Evolutionary conservation across 2,329 filamentous ascomycete species (phyloP).

Genomic region (Alternaria solani): DNA sequence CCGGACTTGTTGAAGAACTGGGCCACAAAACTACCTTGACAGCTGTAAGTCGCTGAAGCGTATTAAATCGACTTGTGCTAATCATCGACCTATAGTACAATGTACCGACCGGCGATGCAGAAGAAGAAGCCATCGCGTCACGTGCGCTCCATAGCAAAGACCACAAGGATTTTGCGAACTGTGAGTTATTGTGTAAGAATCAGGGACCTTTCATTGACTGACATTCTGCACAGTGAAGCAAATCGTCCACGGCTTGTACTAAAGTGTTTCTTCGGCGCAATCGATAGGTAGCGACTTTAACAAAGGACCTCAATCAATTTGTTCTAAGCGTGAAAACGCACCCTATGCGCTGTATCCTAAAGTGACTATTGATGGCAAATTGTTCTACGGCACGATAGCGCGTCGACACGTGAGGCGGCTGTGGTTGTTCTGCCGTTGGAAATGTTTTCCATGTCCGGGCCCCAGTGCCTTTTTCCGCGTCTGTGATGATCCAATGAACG

Average conservation of each 20-base stretch:
- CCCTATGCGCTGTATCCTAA: not conserved
- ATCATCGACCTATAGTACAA: conserved; percentile 37
- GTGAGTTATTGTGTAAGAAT: conserved; percentile 28
- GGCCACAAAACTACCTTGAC: conserved; percentile 51
- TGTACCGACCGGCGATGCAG: conserved; percentile 46
- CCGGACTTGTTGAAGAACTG: conserved; percentile 56
- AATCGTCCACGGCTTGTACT: conserved; percentile 46
- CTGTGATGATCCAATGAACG: conserved; percentile 19
- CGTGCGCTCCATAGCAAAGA: conserved; percentile 48
- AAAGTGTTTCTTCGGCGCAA: not conserved
- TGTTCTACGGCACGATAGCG: not conserved
- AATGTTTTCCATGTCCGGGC: conserved; percentile 29
- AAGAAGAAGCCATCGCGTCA: conserved; percentile 47
- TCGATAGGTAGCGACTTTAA: not conserved
- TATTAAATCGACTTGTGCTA: conserved; percentile 10
- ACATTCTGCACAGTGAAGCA: conserved; percentile 37
- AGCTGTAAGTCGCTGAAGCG: conserved; percentile 32
- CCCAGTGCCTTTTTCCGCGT: conserved; percentile 19
- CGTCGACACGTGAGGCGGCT: conserved; percentile 11
- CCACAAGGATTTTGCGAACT: conserved; percentile 47
- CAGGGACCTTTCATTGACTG: not conserved
- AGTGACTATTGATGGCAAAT: not conserved
- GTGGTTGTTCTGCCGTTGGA: conserved; percentile 18
- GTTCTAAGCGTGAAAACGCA: not conserved
- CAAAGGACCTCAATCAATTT: not conserved